Percentiles rank a stretch among this genome's conserved stretches.
phyloP scores from a whole-genome alignment of 805 yeast genomes.

The Tetrapisispora namnaoensis region DNA sequence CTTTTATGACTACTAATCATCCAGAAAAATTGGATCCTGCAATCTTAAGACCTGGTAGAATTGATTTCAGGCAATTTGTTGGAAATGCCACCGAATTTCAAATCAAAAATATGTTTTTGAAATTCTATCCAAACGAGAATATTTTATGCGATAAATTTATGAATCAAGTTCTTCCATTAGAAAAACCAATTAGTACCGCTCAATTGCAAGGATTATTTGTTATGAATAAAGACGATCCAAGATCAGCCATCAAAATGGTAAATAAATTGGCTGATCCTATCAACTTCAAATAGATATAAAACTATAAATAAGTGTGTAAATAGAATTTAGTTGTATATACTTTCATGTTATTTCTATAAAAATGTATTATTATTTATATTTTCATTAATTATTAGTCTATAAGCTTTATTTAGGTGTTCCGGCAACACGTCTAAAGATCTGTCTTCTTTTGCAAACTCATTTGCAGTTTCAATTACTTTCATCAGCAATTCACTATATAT shows the following conservation, averaged over 20 bases:
- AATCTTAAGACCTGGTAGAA: conserved; percentile 85
- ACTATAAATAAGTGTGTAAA: neutral
- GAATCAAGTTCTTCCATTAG: conserved; percentile 33
- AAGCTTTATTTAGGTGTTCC: conserved; percentile 1
- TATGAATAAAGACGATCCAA: conserved; percentile 76
- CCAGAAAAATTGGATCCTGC: conserved; percentile 93
- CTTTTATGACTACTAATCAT: conserved; percentile 98
- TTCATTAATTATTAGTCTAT: neutral
- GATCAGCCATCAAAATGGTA: conserved; percentile 61
- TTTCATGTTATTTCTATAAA: neutral
- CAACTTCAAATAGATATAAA: conserved; percentile 6
- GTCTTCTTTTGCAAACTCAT: conserved; percentile 1
- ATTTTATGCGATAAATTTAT: conserved; percentile 43
- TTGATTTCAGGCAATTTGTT: conserved; percentile 72
- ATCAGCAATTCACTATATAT: neutral
- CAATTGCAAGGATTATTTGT: conserved; percentile 94
- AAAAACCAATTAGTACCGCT: conserved; percentile 72
- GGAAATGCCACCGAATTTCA: conserved; percentile 85
- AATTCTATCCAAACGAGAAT: conserved; percentile 64
- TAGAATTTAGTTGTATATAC: neutral
- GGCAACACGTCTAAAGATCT: conserved; percentile 2
- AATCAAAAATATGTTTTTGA: conserved; percentile 70
- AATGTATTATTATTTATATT: neutral
- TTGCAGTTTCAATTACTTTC: neutral
- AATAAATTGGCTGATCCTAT: conserved; percentile 26